Evolutionary conservation across 129 eudicot species (phyloP), one percentile per base, ranked within the genome.

Genomic region (Glebionis coronaria): DNA sequence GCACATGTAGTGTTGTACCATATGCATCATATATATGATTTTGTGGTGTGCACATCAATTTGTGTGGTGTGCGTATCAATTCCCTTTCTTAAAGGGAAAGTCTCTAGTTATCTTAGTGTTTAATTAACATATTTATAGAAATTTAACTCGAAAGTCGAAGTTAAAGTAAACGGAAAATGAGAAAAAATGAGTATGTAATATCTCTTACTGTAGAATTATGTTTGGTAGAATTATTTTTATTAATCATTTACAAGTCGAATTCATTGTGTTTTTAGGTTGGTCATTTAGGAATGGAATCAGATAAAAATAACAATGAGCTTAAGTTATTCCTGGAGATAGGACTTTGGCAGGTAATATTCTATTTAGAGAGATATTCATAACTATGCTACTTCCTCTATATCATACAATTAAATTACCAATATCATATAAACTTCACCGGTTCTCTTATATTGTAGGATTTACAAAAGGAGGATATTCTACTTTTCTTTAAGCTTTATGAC

Each of bases 291-390:
- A 1, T 12, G 18, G 16, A 12, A 47, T 47, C 53, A 47, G 1
- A 5, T 47, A 3, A 47, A n/a, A 13, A 0, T 47, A 47, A 13
- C 53, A n/a, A n/a, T 7, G 96, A 92, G 73, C 85, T 92, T n/a
- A 92, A 88, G 61, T 79, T 92, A 77, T 92, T 88, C 71, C 52
- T 92, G 70, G 98, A 92, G 81, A 87, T 92, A 4, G 96, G 82
- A 70, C 53, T 67, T 46, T 91, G 90, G 49, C 68, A 49, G 96
- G 98, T 92, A 74, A 63, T 50, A 27, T 74, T 25, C 27, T 25
- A 53, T 63, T 11, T n/a, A n/a, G 2, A 21, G 44, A 31, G n/a
- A 8, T 49, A 29, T 64, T 19, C 73, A 46, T 56, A 27, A 54
- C n/a, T 19, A 31, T 56, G 7, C 27, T 58, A 56, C 69, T n/a